A percentile compares a stretch with the other conserved stretches of the same genome.
Evolutionary conservation across 129 eudicot genomes (phyloP).

Genomic region (Smallanthus sonchifolius): DNA sequence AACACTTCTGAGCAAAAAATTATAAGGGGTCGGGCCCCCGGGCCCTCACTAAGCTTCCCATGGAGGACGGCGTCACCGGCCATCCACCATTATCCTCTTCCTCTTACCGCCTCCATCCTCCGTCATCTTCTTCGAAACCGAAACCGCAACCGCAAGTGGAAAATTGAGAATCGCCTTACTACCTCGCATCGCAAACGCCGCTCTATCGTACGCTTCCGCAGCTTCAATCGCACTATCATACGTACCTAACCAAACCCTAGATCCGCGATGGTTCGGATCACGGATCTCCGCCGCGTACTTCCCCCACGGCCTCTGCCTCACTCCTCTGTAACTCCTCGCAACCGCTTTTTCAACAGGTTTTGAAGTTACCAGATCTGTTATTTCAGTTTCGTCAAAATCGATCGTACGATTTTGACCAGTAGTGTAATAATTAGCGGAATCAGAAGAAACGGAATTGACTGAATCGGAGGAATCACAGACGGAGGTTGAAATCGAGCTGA

Average conservation of each 20-base stretch:
- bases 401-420: neutral
- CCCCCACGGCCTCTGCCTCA: conserved; percentile 86
- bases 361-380: conserved; percentile 12
- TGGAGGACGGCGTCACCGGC: conserved; percentile 40
- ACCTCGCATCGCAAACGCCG: conserved; percentile 73
- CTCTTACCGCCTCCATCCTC: conserved; percentile 17
- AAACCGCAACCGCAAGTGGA: conserved; percentile 55
- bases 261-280: conserved; percentile 69
- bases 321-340: conserved; percentile 61
- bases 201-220: conserved; percentile 77
- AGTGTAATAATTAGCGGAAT: neutral
- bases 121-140: neutral
- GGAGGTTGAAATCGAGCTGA: conserved; percentile 15
- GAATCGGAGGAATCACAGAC: conserved; percentile 21
- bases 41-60: too few species aligned
- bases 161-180: conserved; percentile 78
- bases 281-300: conserved; percentile 92
- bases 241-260: conserved; percentile 87
- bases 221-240: conserved; percentile 67
- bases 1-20: too few species aligned
- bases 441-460: neutral
- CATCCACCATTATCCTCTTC: conserved; percentile 14
- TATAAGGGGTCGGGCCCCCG: too few species aligned
- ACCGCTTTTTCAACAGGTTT: conserved; percentile 17
- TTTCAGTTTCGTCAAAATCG: neutral